Percentiles rank a stretch among this genome's conserved stretches.
phyloP scores from a whole-genome alignment of 2,329 filamentous ascomycete genomes.

The Beauveria asiatica region DNA sequence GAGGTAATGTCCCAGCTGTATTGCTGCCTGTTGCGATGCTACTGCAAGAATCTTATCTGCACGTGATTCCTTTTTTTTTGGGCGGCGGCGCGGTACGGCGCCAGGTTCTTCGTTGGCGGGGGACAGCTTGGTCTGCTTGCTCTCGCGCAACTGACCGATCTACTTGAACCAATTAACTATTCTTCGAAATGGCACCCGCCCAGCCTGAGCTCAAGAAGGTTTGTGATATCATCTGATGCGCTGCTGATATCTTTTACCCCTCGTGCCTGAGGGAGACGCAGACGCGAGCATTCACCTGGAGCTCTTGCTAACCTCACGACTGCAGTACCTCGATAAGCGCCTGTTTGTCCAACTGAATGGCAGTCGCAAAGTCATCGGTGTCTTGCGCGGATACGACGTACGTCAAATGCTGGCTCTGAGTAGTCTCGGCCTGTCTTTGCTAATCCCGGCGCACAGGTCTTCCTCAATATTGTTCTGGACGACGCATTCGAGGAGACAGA shows the following conservation, averaged over 20 bases:
- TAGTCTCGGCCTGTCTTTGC: neutral
- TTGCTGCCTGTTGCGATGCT: neutral
- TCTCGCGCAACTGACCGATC: neutral
- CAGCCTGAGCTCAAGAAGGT: slow-evolving; percentile 99
- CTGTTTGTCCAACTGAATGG: slow-evolving; percentile 97
- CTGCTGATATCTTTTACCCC: neutral
- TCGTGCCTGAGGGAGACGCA: neutral
- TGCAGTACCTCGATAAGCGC: slow-evolving; percentile 96
- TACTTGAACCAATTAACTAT: slow-evolving; percentile 15
- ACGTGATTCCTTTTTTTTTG: slow-evolving; percentile 34
- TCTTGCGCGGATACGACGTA: slow-evolving; percentile 94
- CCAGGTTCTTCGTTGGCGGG: slow-evolving; percentile 5
- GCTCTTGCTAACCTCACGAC: slow-evolving; percentile 19
- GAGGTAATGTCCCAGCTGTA: neutral
- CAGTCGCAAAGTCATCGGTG: slow-evolving; percentile 91
- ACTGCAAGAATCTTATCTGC: slow-evolving; percentile 36
- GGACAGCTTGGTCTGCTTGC: neutral
- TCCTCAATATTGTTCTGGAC: slow-evolving; percentile 95
- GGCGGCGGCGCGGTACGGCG: slow-evolving; percentile 12
- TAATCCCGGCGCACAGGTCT: slow-evolving; percentile 54
- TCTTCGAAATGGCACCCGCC: slow-evolving; percentile 83
- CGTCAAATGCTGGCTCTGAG: neutral
- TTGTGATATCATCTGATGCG: slow-evolving; percentile 13
- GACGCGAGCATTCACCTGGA: neutral
- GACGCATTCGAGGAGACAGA: slow-evolving; percentile 93